Conservation (phyloP, 2,329 filamentous ascomycete species). For the Zymoseptoria brevis region DNA sequence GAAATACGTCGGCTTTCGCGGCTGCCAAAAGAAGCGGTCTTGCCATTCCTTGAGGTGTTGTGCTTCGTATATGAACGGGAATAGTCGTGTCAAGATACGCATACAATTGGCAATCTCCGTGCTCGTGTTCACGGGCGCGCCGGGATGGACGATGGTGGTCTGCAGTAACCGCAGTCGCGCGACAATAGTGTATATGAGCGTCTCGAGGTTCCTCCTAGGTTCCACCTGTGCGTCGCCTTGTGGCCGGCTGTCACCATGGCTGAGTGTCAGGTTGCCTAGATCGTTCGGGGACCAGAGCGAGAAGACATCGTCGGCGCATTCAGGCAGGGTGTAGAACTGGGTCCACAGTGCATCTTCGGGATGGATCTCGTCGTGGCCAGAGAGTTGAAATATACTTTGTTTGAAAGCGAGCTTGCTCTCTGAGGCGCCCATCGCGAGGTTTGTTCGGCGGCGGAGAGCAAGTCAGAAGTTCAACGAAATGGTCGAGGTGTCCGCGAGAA, state of each 20-base stretch:
- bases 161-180: slow-evolving; percentile 20
- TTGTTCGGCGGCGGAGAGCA: neutral
- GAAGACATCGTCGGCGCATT: slow-evolving; percentile 93
- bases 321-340: slow-evolving; percentile 95
- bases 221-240: slow-evolving; percentile 56
- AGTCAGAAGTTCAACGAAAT: neutral
- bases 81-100: slow-evolving; percentile 75
- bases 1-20: slow-evolving; percentile 19
- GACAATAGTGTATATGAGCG: slow-evolving; percentile 26
- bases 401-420: slow-evolving; percentile 99
- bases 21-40: slow-evolving; percentile 81
- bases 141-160: slow-evolving; percentile 11
- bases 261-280: slow-evolving; percentile 22
- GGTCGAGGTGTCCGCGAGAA: neutral
- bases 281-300: slow-evolving; percentile 76
- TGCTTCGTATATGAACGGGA: slow-evolving; percentile 88
- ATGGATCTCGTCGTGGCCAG: slow-evolving; percentile 81
- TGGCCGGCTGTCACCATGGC: slow-evolving; percentile 46
- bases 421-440: slow-evolving; percentile 73
- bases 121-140: slow-evolving; percentile 72
- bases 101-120: slow-evolving; percentile 92
- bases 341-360: slow-evolving; percentile 83
- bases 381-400: slow-evolving; percentile 92
- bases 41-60: slow-evolving; percentile 80
- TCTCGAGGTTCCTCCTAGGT: slow-evolving; percentile 29